These are phyloP conservation scores for Neurospora terricola DNA, from an alignment of 495 filamentous ascomycete species.

Conservation along the genomic window DNA sequence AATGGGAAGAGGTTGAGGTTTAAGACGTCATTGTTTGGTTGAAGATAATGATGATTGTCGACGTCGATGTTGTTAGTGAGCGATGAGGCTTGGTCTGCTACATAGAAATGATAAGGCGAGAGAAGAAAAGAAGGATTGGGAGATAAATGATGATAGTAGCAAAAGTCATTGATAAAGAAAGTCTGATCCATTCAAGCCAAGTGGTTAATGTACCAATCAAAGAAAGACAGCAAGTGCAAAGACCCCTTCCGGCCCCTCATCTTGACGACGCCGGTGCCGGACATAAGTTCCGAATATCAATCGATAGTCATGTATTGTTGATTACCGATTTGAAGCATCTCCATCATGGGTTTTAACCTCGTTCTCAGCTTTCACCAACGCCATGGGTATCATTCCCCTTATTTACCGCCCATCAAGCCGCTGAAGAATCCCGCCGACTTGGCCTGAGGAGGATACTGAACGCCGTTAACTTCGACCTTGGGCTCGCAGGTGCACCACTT, in stretches of 20 bases:
- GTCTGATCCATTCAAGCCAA: neutral
- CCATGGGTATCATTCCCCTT: conserved; percentile 2
- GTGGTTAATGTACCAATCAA: neutral
- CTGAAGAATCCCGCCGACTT: conserved; percentile 24
- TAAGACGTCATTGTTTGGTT: neutral
- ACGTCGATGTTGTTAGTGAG: neutral
- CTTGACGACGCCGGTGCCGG: neutral
- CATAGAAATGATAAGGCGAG: neutral
- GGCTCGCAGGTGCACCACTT: conserved; percentile 54
- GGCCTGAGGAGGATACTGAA: conserved; percentile 50
- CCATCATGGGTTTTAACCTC: neutral
- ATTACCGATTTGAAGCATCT: neutral
- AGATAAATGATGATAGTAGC: neutral
- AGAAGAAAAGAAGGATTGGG: neutral
- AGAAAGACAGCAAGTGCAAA: neutral
- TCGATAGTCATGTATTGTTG: neutral
- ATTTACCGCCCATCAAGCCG: conserved; percentile 14
- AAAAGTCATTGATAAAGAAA: neutral
- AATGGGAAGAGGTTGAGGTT: neutral
- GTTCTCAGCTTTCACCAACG: neutral
- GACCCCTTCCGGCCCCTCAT: neutral
- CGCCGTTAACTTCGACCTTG: conserved; percentile 47
- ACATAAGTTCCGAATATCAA: neutral
- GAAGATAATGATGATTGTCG: neutral
- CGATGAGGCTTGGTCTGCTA: neutral